Percentiles rank a stretch among this genome's conserved stretches.
Evolutionary conservation across 441 rosid genomes (phyloP).

Genomic region (Rhodomyrtus psidioides): DNA sequence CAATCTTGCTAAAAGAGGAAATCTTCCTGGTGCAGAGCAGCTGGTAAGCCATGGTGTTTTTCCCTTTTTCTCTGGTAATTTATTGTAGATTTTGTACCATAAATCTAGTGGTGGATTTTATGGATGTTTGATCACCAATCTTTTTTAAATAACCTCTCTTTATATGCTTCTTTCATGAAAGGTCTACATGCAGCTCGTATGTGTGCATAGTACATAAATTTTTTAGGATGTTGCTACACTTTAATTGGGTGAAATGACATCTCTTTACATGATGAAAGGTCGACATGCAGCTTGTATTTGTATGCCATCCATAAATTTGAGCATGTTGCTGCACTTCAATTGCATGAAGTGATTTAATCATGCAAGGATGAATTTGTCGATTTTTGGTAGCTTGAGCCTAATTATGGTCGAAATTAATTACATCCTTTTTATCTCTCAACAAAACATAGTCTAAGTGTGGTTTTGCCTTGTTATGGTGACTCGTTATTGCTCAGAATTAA

Average conservation of each 20-base stretch:
- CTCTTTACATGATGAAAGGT: background rate
- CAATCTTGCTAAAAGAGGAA: constrained; percentile 96
- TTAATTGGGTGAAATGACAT: background rate
- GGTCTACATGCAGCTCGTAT: background rate
- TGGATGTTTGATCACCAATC: background rate
- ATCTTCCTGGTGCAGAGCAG: constrained; percentile 98
- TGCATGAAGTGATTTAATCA: background rate
- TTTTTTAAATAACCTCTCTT: background rate
- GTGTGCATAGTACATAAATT: background rate
- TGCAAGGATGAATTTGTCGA: background rate
- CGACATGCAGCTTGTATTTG: background rate
- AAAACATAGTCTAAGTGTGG: background rate
- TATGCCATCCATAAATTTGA: background rate
- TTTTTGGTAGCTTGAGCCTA: background rate
- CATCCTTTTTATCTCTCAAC: background rate
- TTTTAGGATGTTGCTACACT: background rate
- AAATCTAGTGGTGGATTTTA: background rate
- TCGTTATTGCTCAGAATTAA: background rate
- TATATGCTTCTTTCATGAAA: background rate
- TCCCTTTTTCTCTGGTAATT: background rate
- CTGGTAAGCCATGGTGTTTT: constrained; percentile 41
- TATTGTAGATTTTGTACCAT: background rate
- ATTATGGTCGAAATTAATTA: background rate
- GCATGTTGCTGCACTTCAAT: background rate
- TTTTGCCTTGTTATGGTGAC: background rate